A percentile compares a stretch with the other conserved stretches of the same genome.
Evolutionary conservation across 352 stramenopile genomes (phyloP).

Genomic region (Globisporangium barbulae): DNA sequence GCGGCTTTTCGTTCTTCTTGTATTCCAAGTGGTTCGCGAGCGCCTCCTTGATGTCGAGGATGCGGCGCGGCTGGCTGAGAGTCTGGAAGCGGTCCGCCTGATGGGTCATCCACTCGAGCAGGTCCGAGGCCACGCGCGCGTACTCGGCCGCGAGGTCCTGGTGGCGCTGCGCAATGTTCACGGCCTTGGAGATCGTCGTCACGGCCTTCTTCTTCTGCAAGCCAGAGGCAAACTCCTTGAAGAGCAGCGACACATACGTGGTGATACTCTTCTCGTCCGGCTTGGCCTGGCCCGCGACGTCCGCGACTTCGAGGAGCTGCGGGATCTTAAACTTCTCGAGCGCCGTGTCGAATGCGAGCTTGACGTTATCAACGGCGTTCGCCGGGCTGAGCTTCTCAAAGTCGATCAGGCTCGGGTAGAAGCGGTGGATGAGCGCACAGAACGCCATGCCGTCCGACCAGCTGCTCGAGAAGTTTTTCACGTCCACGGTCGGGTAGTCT

Average conservation of each 20-base stretch:
- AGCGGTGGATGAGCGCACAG: conserved; percentile 88
- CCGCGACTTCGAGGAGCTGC: conserved; percentile 82
- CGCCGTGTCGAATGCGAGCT: conserved; percentile 82
- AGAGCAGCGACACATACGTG: conserved; percentile 89
- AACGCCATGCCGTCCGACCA: conserved; percentile 90
- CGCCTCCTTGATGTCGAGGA: conserved; percentile 66
- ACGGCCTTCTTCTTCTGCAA: conserved; percentile 89
- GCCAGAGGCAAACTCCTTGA: conserved; percentile 89
- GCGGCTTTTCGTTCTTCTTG: conserved; percentile 86
- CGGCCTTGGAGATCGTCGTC: conserved; percentile 87
- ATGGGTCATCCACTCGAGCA: conserved; percentile 69
- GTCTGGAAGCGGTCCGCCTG: conserved; percentile 79
- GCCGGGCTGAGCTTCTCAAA: conserved; percentile 68
- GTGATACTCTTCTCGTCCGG: conserved; percentile 92
- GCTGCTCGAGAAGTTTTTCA: conserved; percentile 88
- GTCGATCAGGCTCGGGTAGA: conserved; percentile 84
- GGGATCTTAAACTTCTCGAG: conserved; percentile 86
- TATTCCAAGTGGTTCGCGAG: conserved; percentile 71
- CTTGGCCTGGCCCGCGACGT: conserved; percentile 81
- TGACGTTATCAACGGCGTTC: conserved; percentile 70
- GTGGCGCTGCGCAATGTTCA: conserved; percentile 89
- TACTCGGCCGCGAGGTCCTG: conserved; percentile 81
- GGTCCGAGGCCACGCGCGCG: conserved; percentile 53
- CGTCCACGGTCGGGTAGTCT: conserved; percentile 80
- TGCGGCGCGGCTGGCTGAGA: conserved; percentile 58